phyloP scores from a whole-genome alignment of 805 yeast genomes.

The Saturnispora ahearnii region DNA sequence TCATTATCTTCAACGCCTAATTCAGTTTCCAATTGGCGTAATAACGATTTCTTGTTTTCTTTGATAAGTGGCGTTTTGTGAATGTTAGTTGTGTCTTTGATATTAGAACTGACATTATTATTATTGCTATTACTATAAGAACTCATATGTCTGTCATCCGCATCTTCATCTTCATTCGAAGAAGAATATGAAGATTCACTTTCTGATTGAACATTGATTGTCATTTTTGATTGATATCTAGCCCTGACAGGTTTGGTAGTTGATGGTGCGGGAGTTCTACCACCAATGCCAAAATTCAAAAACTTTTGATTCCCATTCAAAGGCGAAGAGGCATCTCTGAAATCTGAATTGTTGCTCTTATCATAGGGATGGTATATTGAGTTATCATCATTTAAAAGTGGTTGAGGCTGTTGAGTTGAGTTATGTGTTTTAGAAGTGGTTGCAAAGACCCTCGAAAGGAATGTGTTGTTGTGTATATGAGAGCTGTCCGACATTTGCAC shows the following conservation, averaged over 20 bases:
- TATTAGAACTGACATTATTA: neutral
- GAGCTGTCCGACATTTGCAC: conserved; percentile 4
- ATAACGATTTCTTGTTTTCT: conserved; percentile 15
- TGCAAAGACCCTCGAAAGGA: conserved; percentile 58
- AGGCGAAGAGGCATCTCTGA: neutral
- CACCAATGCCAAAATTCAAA: neutral
- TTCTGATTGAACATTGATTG: conserved; percentile 22
- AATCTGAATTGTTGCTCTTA: conserved; percentile 7
- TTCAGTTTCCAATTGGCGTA: conserved; percentile 19
- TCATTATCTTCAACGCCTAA: conserved; percentile 18
- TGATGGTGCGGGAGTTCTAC: neutral
- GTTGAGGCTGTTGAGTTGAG: conserved; percentile 16
- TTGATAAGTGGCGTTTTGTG: neutral
- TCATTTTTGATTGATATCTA: conserved; percentile 13
- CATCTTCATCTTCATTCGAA: neutral
- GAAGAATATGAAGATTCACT: conserved; percentile 13
- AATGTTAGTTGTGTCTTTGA: neutral
- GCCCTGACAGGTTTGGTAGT: neutral
- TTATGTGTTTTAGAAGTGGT: conserved; percentile 23
- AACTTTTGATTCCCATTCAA: neutral
- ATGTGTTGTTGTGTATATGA: conserved; percentile 36
- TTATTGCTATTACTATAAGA: neutral
- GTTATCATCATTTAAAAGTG: conserved; percentile 25
- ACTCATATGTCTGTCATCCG: neutral
- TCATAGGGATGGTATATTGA: conserved; percentile 20